Base-by-base conservation (phyloP, 495 filamentous ascomycete genomes). In the Choiromyces venosus region DNA sequence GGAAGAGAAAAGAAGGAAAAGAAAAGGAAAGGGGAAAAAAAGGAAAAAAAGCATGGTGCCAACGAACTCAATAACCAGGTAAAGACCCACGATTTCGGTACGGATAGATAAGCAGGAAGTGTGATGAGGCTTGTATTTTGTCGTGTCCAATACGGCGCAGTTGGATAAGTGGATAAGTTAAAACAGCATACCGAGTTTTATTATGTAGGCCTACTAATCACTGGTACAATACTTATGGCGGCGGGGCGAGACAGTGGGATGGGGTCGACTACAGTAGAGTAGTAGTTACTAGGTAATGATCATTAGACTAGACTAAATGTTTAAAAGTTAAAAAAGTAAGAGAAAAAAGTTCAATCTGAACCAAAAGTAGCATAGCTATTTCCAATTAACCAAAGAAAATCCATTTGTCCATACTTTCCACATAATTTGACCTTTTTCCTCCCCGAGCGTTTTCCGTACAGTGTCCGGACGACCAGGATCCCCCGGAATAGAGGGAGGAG, bases 71-170 rank as follows among this genome's bases (percentile, higher is more conserved):
- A 38, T 65, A 44, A 40, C 68, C 70, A 52, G 65, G 70, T 75
- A 76, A 37, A 44, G 65, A 69, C 74, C 66, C 67, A 68, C 66
- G 66, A 67, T 73, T 71, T 66, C 40, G 67, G 71, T 76, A 76
- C 74, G 65, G 69, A 52, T 65, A 74, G 73, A 68, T 68, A 74
- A 68, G 73, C 66, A 52, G 46, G 46, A 9, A 25, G 8, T 6
- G 46, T 10, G n/a, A 10, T 56, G 46, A 25, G 46, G n/a, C 46
- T 52, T 29, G n/a, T 29, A 10, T 12, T 56, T 4, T 56, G n/a
- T 14, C 1, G 0, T 56, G n/a, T 10, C n/a, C n/a, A 29, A 56
- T 56, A 56, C 46, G 46, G 46, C n/a, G 8, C 9, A 56, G 46
- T 14, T 29, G n/a, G n/a, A 10, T 1, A 56, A 56, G 46, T 56